Evolutionary conservation across 768 basidiomycete genomes (phyloP).

Genomic region (Amyloporia xantha): DNA sequence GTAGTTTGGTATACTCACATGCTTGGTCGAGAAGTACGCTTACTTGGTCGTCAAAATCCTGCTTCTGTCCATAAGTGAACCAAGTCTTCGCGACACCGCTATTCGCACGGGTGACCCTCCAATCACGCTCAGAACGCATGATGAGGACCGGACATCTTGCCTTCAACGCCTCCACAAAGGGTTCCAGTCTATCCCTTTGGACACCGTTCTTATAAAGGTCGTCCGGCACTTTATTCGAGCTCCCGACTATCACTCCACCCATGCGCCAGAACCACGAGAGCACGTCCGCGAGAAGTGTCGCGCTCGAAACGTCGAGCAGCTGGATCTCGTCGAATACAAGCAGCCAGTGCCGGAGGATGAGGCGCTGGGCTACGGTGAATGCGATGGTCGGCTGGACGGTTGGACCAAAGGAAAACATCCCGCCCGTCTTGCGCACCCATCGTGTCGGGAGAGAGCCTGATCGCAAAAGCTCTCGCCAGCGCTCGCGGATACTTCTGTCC

Average conservation of each 20-base stretch:
- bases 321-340: constrained; percentile 57
- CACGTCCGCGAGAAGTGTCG: constrained; percentile 43
- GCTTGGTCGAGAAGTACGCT: neutral
- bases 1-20: no score
- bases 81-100: constrained; percentile 22
- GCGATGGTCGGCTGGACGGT: constrained; percentile 31
- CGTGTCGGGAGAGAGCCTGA: constrained; percentile 22
- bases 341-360: constrained; percentile 42
- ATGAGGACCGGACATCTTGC: constrained; percentile 42
- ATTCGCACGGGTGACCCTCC: constrained; percentile 28
- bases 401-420: constrained; percentile 15
- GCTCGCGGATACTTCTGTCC: constrained; percentile 15
- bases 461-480: constrained; percentile 25
- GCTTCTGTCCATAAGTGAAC: constrained; percentile 23
- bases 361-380: constrained; percentile 37
- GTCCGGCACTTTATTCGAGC: constrained; percentile 45
- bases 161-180: constrained; percentile 51
- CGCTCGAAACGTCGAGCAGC: constrained; percentile 53
- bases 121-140: constrained; percentile 41
- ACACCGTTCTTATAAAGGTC: constrained; percentile 55
- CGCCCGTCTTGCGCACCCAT: constrained; percentile 23
- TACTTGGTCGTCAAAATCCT: constrained; percentile 16
- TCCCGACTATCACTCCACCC: constrained; percentile 47
- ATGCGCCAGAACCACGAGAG: constrained; percentile 59
- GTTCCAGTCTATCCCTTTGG: constrained; percentile 47